These are phyloP conservation scores for Globisporangium megalacanthum DNA, from an alignment of 352 stramenopile genomes.

Conservation along the genomic window DNA sequence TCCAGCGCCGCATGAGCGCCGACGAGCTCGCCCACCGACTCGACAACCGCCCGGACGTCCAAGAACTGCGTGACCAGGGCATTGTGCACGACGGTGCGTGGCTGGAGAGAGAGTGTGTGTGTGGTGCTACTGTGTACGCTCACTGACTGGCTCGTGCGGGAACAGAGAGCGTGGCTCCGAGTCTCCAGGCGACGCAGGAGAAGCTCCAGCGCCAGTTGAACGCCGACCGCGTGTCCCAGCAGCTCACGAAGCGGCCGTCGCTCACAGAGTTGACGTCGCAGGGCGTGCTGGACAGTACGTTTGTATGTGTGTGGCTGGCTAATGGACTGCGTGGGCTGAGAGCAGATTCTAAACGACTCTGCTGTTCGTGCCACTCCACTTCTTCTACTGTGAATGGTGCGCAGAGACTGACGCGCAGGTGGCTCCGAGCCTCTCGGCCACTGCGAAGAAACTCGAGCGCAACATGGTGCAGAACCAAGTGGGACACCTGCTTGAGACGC, in stretches of 20 bases:
- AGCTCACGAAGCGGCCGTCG: slow-evolving; percentile 67
- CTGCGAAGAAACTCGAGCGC: slow-evolving; percentile 73
- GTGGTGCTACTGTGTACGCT: not conserved
- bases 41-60: slow-evolving; percentile 61
- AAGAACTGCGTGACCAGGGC: slow-evolving; percentile 64
- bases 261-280: slow-evolving; percentile 50
- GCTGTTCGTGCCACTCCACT: no score
- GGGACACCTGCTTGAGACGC: slow-evolving; percentile 67
- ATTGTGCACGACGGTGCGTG: slow-evolving; percentile 52
- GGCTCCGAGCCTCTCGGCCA: slow-evolving; percentile 58
- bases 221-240: slow-evolving; percentile 63
- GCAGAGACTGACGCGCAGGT: slow-evolving; percentile 49
- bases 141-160: not conserved
- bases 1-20: slow-evolving; percentile 69
- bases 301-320: not conserved
- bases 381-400: no score
- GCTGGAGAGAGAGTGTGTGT: not conserved
- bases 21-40: slow-evolving; percentile 67
- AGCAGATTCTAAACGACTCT: no score
- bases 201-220: slow-evolving; percentile 72
- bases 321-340: no score
- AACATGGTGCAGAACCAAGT: slow-evolving; percentile 81
- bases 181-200: slow-evolving; percentile 74
- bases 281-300: slow-evolving; percentile 51
- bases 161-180: slow-evolving; percentile 58